Evolutionary conservation across 768 basidiomycete species (phyloP), one percentile per base, ranked within the genome.

Genomic region (Auricularia heimuer): DNA sequence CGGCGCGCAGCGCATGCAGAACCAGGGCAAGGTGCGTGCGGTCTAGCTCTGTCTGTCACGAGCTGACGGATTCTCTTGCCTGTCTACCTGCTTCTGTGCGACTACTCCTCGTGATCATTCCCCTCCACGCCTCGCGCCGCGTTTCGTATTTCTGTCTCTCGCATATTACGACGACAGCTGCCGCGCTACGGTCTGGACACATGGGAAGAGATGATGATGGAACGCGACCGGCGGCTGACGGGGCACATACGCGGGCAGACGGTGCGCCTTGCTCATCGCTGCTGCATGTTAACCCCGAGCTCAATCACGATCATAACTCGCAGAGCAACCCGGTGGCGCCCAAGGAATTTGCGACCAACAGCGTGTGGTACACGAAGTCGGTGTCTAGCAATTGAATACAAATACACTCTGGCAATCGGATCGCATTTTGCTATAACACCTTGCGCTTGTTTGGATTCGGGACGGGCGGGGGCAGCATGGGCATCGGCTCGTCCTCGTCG

Each of bases 201-300:
- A 24, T 98, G 93, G 94, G 96, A 98, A 67, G 83, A 90, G 63
- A 92, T 91, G 89, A 92, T 98, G 93, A 93, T 98, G 88, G 84
- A 87, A 71, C 81, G 96, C 64, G 96, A 98, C 78, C 81, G 83
- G 72, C 81, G 90, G 68, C 75, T 98, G 72, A 97, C 94, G 2
- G 96, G 96, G 12, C 89, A 90, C 72, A 71, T 77, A 70, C 84
- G 96, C 68, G 93, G 93, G 63, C 96, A 98, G 74, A 81, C 82
- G 73, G 95, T 95, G 74, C 71, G 92, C 78, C 60, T 11, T 37
- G 33, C 66, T 24, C 47, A n/a, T 34, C 14, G 6, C 21, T 10
- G 7, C 24, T 3, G 14, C 64, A 62, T 16, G 14, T 1, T 1
- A 3, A n/a, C 1, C 1, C 24, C 10, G 54, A 21, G 24, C 54